Base-by-base conservation (phyloP, 495 filamentous ascomycete genomes). In the Penicillium bovifimosum region DNA sequence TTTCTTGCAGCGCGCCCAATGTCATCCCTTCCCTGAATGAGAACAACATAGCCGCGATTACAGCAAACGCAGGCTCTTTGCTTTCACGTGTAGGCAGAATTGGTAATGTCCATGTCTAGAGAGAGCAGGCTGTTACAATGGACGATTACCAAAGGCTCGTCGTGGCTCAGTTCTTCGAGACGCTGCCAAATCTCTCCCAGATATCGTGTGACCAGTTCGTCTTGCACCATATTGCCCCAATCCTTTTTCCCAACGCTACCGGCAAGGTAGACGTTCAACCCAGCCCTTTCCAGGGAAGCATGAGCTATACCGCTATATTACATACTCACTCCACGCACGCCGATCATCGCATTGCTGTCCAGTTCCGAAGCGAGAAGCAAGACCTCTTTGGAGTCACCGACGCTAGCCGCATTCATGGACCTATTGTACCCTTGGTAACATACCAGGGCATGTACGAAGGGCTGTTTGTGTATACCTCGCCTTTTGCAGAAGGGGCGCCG, bases 141-240 rank as follows among this genome's bases (percentile, higher is more conserved):
- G 53, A 50, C 47, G 53, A 55, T 50, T 51, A 53, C 46, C 50
- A 50, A 35, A 50, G 14, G 13, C 49, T 53, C 31, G 45, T 58
- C 34, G 50, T 58, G 50, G 40, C 50, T 50, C 50, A 58, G 31
- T 58, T 58, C 46, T 58, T 58, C 50, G 45, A 50, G 31, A 14
- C 50, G 50, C 40, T 58, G 39, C 50, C 50, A 47, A 54, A 49
- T 14, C 34, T 58, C 45, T 58, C 55, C 46, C 50, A 53, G 55
- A 31, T 34, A 41, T 53, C 50, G 14, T 58, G 55, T 54, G 45
- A 58, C 41, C 50, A 50, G 40, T 58, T 58, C 34, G 41, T 49
- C 40, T 58, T 58, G 50, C 45, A 42, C 40, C 32, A 50, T 35
- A 47, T 58, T 58, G 45, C 47, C 33, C 47, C 53, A 16, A 55